Evolutionary conservation across 805 yeast species (phyloP).

Genomic region (Ogataea pilisensis): DNA sequence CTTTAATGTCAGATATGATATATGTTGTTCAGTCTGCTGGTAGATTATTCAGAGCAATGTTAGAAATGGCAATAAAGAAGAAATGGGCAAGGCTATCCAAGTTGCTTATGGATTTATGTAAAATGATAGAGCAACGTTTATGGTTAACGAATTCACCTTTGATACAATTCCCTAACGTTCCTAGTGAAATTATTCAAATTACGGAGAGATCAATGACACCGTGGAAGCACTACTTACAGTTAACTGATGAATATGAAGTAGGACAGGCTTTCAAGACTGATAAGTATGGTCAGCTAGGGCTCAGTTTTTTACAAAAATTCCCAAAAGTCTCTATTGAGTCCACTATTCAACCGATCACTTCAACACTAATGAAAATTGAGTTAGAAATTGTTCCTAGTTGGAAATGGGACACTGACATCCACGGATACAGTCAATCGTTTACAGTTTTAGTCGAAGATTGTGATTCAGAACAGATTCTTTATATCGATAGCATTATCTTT

Average conservation of each 20-base stretch:
- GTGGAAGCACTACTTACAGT: slow-evolving; percentile 69
- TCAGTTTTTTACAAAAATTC: slow-evolving; percentile 60
- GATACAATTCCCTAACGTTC: slow-evolving; percentile 74
- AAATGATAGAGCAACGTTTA: slow-evolving; percentile 73
- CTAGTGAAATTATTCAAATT: slow-evolving; percentile 62
- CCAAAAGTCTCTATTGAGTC: slow-evolving; percentile 64
- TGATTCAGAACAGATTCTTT: slow-evolving; percentile 73
- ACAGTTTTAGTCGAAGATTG: slow-evolving; percentile 74
- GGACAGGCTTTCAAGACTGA: slow-evolving; percentile 78
- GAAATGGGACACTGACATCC: slow-evolving; percentile 68
- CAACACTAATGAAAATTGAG: slow-evolving; percentile 59
- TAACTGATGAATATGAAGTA: slow-evolving; percentile 67
- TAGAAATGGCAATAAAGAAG: slow-evolving; percentile 67
- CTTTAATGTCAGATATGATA: slow-evolving; percentile 88
- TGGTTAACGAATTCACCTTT: slow-evolving; percentile 88
- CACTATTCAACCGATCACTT: slow-evolving; percentile 72
- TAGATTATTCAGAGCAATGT: slow-evolving; percentile 78
- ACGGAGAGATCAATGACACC: slow-evolving; percentile 81
- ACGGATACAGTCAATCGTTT: slow-evolving; percentile 64
- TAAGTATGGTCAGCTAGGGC: slow-evolving; percentile 55
- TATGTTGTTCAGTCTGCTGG: slow-evolving; percentile 93
- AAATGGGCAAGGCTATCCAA: slow-evolving; percentile 68
- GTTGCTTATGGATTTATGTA: slow-evolving; percentile 58
- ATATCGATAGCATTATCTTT: slow-evolving; percentile 50
- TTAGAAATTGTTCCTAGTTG: slow-evolving; percentile 68